A percentile compares a stretch with the other conserved stretches of the same genome.
Conservation (phyloP, 225 moss, liverwort and hornwort genomes). For the Rhytidiadelphus loreus region DNA sequence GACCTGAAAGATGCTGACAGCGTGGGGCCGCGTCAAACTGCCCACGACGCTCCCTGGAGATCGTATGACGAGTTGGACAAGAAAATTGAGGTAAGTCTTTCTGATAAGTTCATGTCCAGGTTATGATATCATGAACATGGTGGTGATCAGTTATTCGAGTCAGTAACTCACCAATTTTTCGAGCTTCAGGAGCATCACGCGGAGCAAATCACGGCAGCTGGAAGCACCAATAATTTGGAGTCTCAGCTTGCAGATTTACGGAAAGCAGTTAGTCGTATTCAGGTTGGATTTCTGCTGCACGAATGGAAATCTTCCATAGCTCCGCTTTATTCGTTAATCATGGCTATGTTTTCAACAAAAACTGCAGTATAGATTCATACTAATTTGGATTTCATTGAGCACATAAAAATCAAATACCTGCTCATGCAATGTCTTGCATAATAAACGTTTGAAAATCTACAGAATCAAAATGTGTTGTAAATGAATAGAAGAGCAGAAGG, state of each 20-base stretch:
- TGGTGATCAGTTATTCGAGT: neutral
- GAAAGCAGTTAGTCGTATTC: constrained; percentile 25
- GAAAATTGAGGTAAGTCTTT: constrained; percentile 2
- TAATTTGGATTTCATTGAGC: neutral
- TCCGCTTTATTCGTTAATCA: neutral
- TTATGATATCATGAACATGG: neutral
- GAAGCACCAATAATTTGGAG: constrained; percentile 24
- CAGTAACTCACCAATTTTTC: neutral
- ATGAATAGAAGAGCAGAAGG: neutral
- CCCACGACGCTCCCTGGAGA: neutral
- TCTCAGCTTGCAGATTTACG: constrained; percentile 35
- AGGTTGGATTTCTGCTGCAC: constrained; percentile 10
- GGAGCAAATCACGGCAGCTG: neutral
- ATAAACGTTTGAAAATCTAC: neutral
- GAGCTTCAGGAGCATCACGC: constrained; percentile 9
- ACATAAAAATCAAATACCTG: neutral
- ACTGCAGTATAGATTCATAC: neutral
- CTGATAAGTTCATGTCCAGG: neutral
- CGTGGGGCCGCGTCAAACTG: neutral
- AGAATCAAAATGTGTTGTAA: neutral
- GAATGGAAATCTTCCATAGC: neutral
- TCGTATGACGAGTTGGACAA: neutral
- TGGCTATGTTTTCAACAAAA: neutral
- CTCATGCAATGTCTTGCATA: neutral
- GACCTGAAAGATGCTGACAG: neutral